Conservation (phyloP, 1,139 yeast genomes). For the Hanseniaspora gamundiae region DNA sequence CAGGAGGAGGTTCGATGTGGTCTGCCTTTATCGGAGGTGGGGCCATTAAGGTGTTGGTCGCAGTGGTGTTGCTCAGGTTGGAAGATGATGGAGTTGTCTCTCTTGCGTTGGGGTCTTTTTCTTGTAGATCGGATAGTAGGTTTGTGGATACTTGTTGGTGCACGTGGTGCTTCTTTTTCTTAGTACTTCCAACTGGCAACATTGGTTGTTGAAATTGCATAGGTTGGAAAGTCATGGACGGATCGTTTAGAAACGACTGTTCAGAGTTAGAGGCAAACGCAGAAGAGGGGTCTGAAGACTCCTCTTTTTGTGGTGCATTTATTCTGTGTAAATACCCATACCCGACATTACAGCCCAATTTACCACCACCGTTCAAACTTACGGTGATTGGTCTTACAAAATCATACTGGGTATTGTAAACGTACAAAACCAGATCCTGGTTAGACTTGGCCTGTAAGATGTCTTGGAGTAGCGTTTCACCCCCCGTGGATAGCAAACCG, state of each 20-base stretch:
- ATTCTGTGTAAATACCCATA: slow-evolving; percentile 80
- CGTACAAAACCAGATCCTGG: slow-evolving; percentile 46
- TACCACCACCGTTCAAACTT: slow-evolving; percentile 61
- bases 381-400: slow-evolving; percentile 79
- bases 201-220: not conserved
- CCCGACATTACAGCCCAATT: slow-evolving; percentile 91
- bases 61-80: not conserved
- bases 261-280: too few species aligned
- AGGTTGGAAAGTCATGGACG: not conserved
- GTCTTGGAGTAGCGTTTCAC: slow-evolving; percentile 66
- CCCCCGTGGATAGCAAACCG: slow-evolving; percentile 73
- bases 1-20: too few species aligned
- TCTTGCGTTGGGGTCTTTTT: not conserved
- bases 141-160: not conserved
- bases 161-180: not conserved
- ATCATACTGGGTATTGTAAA: slow-evolving; percentile 81
- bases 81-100: not conserved
- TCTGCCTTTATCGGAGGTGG: not conserved
- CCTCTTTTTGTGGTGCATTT: not conserved
- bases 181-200: not conserved
- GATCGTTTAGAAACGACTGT: too few species aligned
- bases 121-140: not conserved
- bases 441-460: slow-evolving; percentile 51
- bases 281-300: not conserved
- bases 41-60: not conserved